Evolutionary conservation across 1,284 basidiomycete genomes (phyloP).

Genomic region (Gomphus bonarii): DNA sequence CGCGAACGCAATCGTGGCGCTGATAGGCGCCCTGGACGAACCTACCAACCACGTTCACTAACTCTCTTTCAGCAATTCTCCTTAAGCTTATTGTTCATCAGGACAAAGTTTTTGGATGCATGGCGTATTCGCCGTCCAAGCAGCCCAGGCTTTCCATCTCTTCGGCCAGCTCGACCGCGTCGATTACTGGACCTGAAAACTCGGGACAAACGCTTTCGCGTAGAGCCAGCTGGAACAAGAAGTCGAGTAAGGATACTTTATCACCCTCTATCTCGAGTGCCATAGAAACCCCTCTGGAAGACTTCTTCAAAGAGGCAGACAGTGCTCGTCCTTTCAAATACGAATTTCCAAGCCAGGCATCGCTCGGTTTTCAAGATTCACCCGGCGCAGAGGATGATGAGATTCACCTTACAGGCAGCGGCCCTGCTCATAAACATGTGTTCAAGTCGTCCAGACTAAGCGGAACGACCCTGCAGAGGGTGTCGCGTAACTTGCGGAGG

Average conservation of each 20-base stretch:
- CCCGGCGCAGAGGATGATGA: slow-evolving; percentile 5
- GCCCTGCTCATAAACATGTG: neutral
- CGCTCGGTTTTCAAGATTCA: neutral
- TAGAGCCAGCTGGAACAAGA: slow-evolving; percentile 6
- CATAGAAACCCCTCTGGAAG: neutral
- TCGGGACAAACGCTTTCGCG: slow-evolving; percentile 5
- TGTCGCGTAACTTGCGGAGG: slow-evolving; percentile 53
- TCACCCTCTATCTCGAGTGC: neutral
- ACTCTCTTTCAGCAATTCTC: neutral
- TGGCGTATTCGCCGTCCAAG: slow-evolving; percentile 10
- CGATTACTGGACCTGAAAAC: neutral
- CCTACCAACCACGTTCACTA: neutral
- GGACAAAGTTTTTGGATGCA: neutral
- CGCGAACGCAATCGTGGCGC: neutral
- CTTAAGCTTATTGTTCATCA: neutral
- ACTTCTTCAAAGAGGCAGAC: slow-evolving; percentile 2
- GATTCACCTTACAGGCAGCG: slow-evolving; percentile 2
- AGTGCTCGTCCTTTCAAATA: slow-evolving; percentile 8
- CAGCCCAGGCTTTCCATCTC: slow-evolving; percentile 4
- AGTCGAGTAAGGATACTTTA: neutral
- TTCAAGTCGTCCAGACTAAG: neutral
- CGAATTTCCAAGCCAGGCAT: slow-evolving; percentile 10
- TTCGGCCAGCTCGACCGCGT: slow-evolving; percentile 3
- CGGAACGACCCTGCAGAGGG: slow-evolving; percentile 31
- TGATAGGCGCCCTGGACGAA: neutral